phyloP scores from a whole-genome alignment of 2,329 filamentous ascomycete species.

The Emmonsiellopsis sp. region DNA sequence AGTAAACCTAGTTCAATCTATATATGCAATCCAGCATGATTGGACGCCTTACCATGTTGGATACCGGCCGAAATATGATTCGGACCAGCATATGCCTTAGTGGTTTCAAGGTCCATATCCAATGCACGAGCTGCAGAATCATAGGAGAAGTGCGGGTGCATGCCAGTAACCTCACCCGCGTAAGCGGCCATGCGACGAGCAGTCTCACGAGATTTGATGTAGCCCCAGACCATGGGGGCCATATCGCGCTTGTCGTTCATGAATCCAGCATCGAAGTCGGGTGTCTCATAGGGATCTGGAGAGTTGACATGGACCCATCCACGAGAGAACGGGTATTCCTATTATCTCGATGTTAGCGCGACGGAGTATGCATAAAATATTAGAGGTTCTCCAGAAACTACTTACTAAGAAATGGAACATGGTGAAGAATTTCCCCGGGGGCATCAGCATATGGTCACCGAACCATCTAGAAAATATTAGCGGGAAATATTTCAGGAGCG shows the following conservation, averaged over 20 bases:
- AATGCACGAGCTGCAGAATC: conserved; percentile 59
- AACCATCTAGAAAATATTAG: conserved; percentile 25
- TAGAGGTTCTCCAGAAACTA: conserved; percentile 5
- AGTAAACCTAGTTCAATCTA: conserved; percentile 9
- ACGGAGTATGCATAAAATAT: no score
- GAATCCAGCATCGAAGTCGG: conserved; percentile 72
- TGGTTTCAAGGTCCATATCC: conserved; percentile 66
- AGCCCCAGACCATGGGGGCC: conserved; percentile 76
- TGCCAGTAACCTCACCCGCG: conserved; percentile 57
- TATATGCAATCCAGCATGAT: background rate
- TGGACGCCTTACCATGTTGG: conserved; percentile 48
- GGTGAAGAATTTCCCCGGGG: conserved; percentile 69
- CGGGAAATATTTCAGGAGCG: background rate
- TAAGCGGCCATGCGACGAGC: conserved; percentile 69
- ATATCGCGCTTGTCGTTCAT: conserved; percentile 82
- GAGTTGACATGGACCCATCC: conserved; percentile 61
- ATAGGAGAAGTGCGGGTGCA: conserved; percentile 64
- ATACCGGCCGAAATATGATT: conserved; percentile 64
- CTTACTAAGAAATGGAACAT: conserved; percentile 66
- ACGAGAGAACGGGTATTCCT: conserved; percentile 65
- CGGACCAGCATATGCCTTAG: conserved; percentile 64
- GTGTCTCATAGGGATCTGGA: conserved; percentile 62
- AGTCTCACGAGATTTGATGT: conserved; percentile 73
- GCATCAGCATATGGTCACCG: conserved; percentile 49
- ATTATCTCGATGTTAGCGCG: background rate